Percentiles rank a stretch among this genome's conserved stretches.
Conservation (phyloP, 2,329 filamentous ascomycete species). For the Microdochium bolleyi region DNA sequence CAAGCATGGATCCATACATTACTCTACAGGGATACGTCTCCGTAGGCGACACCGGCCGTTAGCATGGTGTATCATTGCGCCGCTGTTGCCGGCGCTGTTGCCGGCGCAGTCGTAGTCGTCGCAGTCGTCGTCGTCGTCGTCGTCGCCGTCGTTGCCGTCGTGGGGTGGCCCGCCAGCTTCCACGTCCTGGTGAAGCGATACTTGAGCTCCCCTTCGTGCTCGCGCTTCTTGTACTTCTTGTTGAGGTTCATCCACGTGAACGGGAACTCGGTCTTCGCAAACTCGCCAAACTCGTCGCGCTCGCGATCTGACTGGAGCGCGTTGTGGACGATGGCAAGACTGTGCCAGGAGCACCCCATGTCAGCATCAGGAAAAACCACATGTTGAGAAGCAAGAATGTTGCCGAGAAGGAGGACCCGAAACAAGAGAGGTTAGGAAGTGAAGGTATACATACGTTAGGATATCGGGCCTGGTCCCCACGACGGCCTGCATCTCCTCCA, state of each 20-base stretch:
- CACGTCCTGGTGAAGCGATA: conserved; percentile 42
- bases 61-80: too few species aligned
- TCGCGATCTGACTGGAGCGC: conserved; percentile 56
- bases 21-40: too few species aligned
- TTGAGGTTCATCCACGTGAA: conserved; percentile 61
- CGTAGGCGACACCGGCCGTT: too few species aligned
- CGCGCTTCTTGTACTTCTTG: conserved; percentile 37
- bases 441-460: conserved; percentile 8
- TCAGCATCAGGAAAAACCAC: too few species aligned
- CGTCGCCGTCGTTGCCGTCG: too few species aligned
- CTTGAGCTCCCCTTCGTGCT: conserved; percentile 33
- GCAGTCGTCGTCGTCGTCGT: too few species aligned
- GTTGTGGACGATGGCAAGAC: conserved; percentile 71
- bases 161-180: conserved; percentile 16
- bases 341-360: conserved; percentile 25
- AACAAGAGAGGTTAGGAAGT: background rate
- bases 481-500: conserved; percentile 59
- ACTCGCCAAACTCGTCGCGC: conserved; percentile 64
- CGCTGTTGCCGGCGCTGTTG: too few species aligned
- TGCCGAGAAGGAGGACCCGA: background rate
- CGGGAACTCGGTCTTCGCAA: conserved; percentile 63
- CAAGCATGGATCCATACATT: too few species aligned
- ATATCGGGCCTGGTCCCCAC: conserved; percentile 32
- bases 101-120: too few species aligned
- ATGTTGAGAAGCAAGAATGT: background rate